These are phyloP conservation scores for Fusarium humuli DNA, from an alignment of 2,329 filamentous ascomycete species.

Conservation along the genomic window DNA sequence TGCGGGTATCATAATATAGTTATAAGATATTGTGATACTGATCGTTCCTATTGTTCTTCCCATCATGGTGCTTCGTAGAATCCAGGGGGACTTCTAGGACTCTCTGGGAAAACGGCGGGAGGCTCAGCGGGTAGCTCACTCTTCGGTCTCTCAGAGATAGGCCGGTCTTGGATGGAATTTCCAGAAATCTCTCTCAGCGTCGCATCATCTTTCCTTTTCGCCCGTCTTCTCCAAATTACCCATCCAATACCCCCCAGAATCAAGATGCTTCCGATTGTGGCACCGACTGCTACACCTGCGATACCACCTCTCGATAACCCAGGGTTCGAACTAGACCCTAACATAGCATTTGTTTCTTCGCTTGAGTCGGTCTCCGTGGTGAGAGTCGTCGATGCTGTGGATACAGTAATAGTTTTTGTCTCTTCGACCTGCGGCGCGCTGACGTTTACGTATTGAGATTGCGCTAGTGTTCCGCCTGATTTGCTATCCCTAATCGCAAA, in stretches of 20 bases:
- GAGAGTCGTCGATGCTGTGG: neutral
- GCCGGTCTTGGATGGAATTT: neutral
- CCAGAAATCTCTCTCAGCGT: neutral
- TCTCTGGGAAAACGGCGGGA: neutral
- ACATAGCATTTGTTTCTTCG: neutral
- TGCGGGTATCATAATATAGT: no score
- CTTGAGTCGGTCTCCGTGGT: neutral
- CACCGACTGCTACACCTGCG: neutral
- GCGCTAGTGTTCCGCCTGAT: neutral
- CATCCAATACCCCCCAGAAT: neutral
- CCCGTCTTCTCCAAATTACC: neutral
- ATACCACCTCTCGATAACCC: neutral
- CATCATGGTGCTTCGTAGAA: constrained; percentile 4
- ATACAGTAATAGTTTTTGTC: neutral
- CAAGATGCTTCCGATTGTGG: neutral
- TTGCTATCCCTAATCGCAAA: neutral
- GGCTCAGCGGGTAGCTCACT: constrained; percentile 9
- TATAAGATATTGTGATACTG: neutral
- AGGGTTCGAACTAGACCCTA: neutral
- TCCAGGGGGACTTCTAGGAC: neutral
- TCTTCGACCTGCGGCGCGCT: neutral
- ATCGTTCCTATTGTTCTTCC: no score
- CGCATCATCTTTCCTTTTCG: neutral
- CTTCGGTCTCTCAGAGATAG: neutral
- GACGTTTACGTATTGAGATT: constrained; percentile 5